A percentile compares a stretch with the other conserved stretches of the same genome.
Evolutionary conservation across 176 grass and related monocot genomes (phyloP).

Genomic region (Hordeum vulgare): DNA sequence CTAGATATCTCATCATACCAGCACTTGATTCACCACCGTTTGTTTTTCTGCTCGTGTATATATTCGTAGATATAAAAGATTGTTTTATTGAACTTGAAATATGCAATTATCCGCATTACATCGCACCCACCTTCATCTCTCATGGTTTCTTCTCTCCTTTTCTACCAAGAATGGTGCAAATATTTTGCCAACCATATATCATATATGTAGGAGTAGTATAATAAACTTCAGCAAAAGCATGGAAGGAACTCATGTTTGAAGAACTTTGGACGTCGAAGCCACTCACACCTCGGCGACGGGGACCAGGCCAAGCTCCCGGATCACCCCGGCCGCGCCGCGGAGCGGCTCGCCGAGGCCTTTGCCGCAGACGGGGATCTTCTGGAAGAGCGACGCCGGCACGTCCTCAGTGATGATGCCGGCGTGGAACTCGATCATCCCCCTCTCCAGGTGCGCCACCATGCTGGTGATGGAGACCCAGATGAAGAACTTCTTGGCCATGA

Average conservation of each 20-base stretch:
- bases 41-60: not conserved
- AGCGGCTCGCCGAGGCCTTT: constrained; percentile 18
- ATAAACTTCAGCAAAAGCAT: not conserved
- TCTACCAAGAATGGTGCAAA: not conserved
- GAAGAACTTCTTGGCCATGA: constrained; percentile 77
- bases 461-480: constrained; percentile 54
- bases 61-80: not conserved
- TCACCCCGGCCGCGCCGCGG: constrained; percentile 40
- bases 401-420: constrained; percentile 47
- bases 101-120: not conserved
- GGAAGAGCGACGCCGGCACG: constrained; percentile 31
- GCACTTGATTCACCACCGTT: not conserved
- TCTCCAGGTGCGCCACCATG: constrained; percentile 40
- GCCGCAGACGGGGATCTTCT: constrained; percentile 41
- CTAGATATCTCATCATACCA: not conserved
- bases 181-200: not conserved
- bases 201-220: too few relatives aligned
- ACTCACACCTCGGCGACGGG: constrained; percentile 37
- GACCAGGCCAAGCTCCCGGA: constrained; percentile 44
- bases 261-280: not conserved
- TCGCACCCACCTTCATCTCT: not conserved
- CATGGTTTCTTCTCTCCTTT: not conserved
- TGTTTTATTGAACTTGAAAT: not conserved
- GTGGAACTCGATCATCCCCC: constrained; percentile 53
- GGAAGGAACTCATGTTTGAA: not conserved